A percentile compares a stretch with the other conserved stretches of the same genome.
These are phyloP conservation scores for Ganoderma resinaceum DNA, from an alignment of 1,284 basidiomycete species.

Conservation along the genomic window DNA sequence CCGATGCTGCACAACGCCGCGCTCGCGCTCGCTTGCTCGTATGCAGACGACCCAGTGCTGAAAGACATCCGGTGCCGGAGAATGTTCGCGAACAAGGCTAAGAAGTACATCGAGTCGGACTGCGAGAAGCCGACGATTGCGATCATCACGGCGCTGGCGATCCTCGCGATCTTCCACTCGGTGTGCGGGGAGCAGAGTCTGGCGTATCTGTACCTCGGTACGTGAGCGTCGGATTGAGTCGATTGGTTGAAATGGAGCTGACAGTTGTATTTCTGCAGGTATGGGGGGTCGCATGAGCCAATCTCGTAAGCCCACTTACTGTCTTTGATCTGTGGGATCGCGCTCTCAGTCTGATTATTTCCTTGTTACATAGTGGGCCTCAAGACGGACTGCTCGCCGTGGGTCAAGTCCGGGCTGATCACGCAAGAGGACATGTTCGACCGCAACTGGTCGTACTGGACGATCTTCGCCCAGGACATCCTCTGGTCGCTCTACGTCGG, in stretches of 20 bases:
- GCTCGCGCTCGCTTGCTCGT: conserved; percentile 64
- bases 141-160: conserved; percentile 62
- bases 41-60: conserved; percentile 61
- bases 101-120: conserved; percentile 61
- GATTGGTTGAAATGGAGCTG: conserved; percentile 9
- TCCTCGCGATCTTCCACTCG: conserved; percentile 66
- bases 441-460: conserved; percentile 64
- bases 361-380: conserved; percentile 53
- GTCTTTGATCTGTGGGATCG: background rate
- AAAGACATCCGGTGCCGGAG: conserved; percentile 52
- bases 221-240: conserved; percentile 19
- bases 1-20: conserved; percentile 76
- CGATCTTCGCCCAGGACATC: conserved; percentile 60
- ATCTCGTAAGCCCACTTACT: conserved; percentile 41
- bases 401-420: conserved; percentile 59
- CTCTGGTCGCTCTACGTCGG: conserved; percentile 68
- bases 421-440: conserved; percentile 57
- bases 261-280: conserved; percentile 39
- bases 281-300: conserved; percentile 60
- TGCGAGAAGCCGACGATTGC: conserved; percentile 64
- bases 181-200: conserved; percentile 61
- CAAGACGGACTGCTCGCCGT: conserved; percentile 60
- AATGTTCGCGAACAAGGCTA: conserved; percentile 60
- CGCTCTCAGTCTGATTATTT: background rate
- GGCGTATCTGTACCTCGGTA: conserved; percentile 66